phyloP scores from a whole-genome alignment of 352 stramenopile genomes.

The Pythium insidiosum region DNA sequence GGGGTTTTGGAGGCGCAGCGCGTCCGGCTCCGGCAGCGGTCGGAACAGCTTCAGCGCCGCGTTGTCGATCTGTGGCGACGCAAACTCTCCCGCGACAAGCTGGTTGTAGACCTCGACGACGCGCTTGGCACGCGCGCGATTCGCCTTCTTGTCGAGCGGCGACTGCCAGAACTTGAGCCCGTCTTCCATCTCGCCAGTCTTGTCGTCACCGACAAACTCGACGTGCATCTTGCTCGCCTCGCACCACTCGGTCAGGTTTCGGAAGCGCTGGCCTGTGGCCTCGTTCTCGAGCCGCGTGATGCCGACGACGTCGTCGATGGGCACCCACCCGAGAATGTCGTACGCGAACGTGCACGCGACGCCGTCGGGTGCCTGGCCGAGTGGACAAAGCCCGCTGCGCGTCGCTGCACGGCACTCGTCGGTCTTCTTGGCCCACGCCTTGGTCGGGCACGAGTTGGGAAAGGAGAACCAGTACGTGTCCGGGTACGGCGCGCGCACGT shows the following conservation, averaged over 20 bases:
- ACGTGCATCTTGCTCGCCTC: constrained; percentile 49
- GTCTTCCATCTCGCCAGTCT: constrained; percentile 22
- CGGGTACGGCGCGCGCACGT: constrained; percentile 26
- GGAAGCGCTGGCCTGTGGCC: constrained; percentile 29
- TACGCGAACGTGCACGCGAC: constrained; percentile 78
- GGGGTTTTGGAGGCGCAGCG: constrained; percentile 21
- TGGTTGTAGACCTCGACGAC: constrained; percentile 30
- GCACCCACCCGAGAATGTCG: constrained; percentile 69
- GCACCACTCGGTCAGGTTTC: constrained; percentile 73
- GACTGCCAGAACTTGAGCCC: constrained; percentile 34
- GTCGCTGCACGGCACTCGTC: constrained; percentile 28
- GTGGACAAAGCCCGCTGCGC: constrained; percentile 54
- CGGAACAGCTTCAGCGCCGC: constrained; percentile 19
- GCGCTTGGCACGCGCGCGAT: constrained; percentile 14
- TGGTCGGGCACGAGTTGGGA: constrained; percentile 33
- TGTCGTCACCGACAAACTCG: constrained; percentile 38
- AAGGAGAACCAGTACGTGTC: constrained; percentile 40
- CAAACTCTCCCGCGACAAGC: constrained; percentile 6
- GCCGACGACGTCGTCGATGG: constrained; percentile 72
- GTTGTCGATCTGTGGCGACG: constrained; percentile 37
- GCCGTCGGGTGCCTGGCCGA: constrained; percentile 48
- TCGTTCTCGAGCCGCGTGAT: constrained; percentile 64
- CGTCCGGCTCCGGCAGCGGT: constrained; percentile 7
- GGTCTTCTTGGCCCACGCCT: constrained; percentile 33
- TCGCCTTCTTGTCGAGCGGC: constrained; percentile 20